Conservation (phyloP, 768 basidiomycete genomes). For the Trametes punicea region DNA sequence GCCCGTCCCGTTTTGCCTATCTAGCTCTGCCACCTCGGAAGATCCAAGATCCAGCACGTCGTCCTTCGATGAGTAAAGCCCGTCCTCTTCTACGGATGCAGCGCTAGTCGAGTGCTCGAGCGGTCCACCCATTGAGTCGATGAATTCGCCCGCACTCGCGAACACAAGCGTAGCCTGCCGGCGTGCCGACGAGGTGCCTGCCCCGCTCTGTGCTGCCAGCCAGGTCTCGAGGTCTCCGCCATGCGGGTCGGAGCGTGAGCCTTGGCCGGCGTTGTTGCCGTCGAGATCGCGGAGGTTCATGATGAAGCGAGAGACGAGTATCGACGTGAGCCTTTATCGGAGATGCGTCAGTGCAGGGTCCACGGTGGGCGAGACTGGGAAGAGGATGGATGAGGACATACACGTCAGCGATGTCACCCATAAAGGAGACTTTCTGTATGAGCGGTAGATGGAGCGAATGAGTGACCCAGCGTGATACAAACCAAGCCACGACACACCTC, state of each 20-base stretch:
- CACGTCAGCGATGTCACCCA: slow-evolving; percentile 2
- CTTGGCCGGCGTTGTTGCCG: not conserved
- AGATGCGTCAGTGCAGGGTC: no score
- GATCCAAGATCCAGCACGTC: no score
- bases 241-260: not conserved
- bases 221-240: not conserved
- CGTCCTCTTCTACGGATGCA: no score
- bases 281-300: not conserved
- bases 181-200: not conserved
- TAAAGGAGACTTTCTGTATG: not conserved
- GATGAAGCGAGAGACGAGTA: not conserved
- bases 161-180: not conserved
- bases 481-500: not conserved
- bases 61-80: no score
- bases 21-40: no score
- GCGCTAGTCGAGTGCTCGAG: not conserved
- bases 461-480: not conserved
- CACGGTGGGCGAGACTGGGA: no score
- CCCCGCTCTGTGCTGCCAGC: not conserved
- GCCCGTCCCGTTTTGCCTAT: no score
- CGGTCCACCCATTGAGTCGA: not conserved
- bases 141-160: not conserved
- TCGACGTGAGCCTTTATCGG: not conserved
- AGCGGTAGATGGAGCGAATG: no score
- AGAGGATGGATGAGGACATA: no score